These are phyloP conservation scores for Sclerotinia trifoliorum DNA, from an alignment of 2,329 filamentous ascomycete genomes.

Conservation along the genomic window DNA sequence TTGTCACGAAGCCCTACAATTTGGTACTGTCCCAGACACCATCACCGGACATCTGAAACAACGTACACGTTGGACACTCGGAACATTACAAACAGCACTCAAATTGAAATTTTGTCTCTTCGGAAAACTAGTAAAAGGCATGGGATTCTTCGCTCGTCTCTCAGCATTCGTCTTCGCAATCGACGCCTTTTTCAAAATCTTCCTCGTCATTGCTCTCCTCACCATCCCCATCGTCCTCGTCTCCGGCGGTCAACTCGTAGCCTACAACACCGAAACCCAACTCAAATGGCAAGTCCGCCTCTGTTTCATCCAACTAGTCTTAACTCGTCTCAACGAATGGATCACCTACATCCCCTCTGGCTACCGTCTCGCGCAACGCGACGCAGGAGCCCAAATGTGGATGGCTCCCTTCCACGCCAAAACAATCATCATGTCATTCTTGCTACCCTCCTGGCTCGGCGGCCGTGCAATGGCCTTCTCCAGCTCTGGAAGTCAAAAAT, in stretches of 20 bases:
- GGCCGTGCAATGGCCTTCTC: conserved; percentile 59
- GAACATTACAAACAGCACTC: conserved; percentile 53
- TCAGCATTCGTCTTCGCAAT: conserved; percentile 58
- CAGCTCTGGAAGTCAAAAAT: conserved; percentile 57
- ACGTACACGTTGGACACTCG: conserved; percentile 50
- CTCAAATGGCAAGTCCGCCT: conserved; percentile 58
- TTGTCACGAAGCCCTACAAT: conserved; percentile 59
- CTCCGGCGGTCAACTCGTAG: conserved; percentile 56
- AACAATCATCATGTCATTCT: conserved; percentile 56
- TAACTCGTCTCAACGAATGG: conserved; percentile 56
- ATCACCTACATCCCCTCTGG: conserved; percentile 58
- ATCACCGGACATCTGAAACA: conserved; percentile 56
- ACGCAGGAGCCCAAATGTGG: conserved; percentile 57
- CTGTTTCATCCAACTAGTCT: conserved; percentile 52
- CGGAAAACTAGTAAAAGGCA: conserved; percentile 51
- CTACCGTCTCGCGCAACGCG: conserved; percentile 58
- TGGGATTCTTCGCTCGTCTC: conserved; percentile 57
- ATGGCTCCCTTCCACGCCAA: conserved; percentile 62
- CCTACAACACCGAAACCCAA: conserved; percentile 52
- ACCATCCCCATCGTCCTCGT: conserved; percentile 59
- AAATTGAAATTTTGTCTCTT: conserved; percentile 61
- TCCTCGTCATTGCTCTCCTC: conserved; percentile 54
- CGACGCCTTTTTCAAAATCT: conserved; percentile 55
- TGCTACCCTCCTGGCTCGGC: conserved; percentile 59
- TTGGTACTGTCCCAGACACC: conserved; percentile 58